These are phyloP conservation scores for Syzygium syzygioides DNA, from an alignment of 441 rosid genomes.

Conservation along the genomic window DNA sequence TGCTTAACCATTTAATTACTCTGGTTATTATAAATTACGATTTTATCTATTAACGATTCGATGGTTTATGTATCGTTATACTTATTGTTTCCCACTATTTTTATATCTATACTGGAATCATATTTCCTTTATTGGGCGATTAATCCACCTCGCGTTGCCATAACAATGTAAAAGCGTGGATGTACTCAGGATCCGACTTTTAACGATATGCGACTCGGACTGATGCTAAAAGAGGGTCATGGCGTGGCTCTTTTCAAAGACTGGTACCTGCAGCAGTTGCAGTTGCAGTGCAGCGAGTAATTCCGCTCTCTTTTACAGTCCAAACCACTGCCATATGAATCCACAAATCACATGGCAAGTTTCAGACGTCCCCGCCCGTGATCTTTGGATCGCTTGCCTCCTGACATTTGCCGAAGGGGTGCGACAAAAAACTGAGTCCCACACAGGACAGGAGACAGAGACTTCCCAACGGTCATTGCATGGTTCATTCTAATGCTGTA, in stretches of 20 bases:
- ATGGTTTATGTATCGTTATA: not conserved
- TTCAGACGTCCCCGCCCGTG: not conserved
- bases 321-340: not conserved
- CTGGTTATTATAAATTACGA: not conserved
- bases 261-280: not conserved
- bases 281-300: not conserved
- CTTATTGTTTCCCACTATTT: no score
- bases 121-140: no score
- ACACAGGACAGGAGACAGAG: not conserved
- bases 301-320: not conserved
- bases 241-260: not conserved
- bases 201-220: not conserved
- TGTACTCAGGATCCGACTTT: not conserved
- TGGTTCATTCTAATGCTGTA: not conserved
- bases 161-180: not conserved
- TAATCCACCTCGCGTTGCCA: not conserved
- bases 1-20: not conserved
- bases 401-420: not conserved
- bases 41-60: not conserved
- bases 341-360: not conserved
- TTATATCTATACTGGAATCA: no score
- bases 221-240: not conserved
- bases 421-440: no score
- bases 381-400: not conserved
- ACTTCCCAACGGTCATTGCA: not conserved